phyloP scores from a whole-genome alignment of 148 eudicot genomes.

The Cornus controversa region DNA sequence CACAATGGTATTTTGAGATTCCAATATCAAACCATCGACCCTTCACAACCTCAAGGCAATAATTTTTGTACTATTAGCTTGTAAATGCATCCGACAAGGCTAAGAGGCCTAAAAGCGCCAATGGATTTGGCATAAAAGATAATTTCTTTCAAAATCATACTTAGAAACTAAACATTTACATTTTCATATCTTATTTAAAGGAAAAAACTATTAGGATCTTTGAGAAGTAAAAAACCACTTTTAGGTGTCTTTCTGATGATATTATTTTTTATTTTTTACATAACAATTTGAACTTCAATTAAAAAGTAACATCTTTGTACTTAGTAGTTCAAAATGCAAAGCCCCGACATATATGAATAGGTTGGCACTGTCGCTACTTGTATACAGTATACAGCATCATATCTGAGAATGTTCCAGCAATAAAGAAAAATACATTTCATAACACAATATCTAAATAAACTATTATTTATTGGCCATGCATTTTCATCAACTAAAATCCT shows the following conservation, averaged over 20 bases:
- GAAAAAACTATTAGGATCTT: neutral
- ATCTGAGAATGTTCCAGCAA: neutral
- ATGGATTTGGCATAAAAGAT: neutral
- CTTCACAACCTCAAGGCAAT: too few species aligned
- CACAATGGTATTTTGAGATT: too few species aligned
- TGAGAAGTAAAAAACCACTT: neutral
- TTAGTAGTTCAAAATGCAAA: neutral
- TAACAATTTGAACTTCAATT: neutral
- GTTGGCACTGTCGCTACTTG: neutral
- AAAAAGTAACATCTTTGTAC: neutral
- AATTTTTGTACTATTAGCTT: neutral
- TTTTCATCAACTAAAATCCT: neutral
- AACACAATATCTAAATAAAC: neutral
- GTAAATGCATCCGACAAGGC: neutral
- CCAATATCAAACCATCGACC: too few species aligned
- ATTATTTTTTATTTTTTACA: too few species aligned
- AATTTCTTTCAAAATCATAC: neutral
- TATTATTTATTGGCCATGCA: neutral
- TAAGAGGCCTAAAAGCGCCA: neutral
- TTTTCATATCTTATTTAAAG: neutral
- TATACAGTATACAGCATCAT: neutral
- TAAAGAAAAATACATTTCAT: neutral
- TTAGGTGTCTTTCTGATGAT: neutral
- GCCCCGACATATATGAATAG: slow-evolving; percentile 7
- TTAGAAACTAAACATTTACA: neutral